phyloP scores from a whole-genome alignment of 2,329 filamentous ascomycete genomes.

The Fusarium napiforme region DNA sequence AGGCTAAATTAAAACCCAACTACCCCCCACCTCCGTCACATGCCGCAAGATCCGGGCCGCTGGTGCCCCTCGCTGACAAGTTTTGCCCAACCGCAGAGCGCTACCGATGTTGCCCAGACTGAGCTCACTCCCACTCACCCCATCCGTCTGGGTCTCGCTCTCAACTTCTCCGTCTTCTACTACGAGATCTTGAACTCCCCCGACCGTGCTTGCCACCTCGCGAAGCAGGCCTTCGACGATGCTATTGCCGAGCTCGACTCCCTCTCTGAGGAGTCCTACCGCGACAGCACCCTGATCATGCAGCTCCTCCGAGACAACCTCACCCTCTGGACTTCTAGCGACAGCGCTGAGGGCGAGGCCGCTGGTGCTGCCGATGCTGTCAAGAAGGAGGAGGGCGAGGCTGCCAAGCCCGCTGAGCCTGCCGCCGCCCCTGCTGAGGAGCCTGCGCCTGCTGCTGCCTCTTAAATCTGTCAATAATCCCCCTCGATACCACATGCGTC shows the following conservation, averaged over 20 bases:
- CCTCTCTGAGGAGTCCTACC: conserved; percentile 98
- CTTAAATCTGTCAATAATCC: conserved; percentile 57
- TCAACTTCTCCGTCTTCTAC: conserved; percentile 99
- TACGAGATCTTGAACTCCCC: conserved; percentile 99
- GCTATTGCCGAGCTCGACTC: conserved; percentile 98
- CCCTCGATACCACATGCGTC: conserved; percentile 53
- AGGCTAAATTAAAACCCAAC: conserved; percentile 43
- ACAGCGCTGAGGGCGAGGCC: conserved; percentile 81
- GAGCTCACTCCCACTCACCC: conserved; percentile 97
- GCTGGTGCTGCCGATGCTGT: conserved; percentile 65
- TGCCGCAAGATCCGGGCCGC: conserved; percentile 43
- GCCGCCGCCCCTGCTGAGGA: conserved; percentile 51
- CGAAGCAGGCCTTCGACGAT: conserved; percentile 99
- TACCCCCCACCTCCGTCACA: conserved; percentile 37
- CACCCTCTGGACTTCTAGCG: conserved; percentile 97
- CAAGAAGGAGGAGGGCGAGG: conserved; percentile 71
- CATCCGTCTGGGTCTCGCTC: conserved; percentile 94
- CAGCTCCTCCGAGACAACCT: conserved; percentile 97
- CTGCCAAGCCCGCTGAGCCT: conserved; percentile 52
- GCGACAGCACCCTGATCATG: conserved; percentile 99
- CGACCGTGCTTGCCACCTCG: conserved; percentile 97
- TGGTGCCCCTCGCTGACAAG: conserved; percentile 74
- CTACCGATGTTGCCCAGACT: conserved; percentile 97
- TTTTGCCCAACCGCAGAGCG: conserved; percentile 97
- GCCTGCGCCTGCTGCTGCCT: conserved; percentile 60